Percentiles rank a stretch among this genome's conserved stretches.
These are phyloP conservation scores for Arthrinium puccinioides DNA, from an alignment of 2,329 filamentous ascomycete genomes.

Conservation along the genomic window DNA sequence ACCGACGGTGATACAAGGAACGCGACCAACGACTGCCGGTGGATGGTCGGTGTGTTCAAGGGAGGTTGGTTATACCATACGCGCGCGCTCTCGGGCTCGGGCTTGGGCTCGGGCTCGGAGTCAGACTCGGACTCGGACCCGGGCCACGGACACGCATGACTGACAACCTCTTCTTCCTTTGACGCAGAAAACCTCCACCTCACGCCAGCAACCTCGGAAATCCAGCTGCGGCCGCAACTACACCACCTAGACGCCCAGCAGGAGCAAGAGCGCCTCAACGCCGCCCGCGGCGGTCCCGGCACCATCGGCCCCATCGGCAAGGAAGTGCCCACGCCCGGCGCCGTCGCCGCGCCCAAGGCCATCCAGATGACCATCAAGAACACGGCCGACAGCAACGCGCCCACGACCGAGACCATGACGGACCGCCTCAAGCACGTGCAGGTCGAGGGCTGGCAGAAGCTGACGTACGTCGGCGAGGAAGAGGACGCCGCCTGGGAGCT, in stretches of 20 bases:
- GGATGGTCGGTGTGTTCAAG: constrained; percentile 90
- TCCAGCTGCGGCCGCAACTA: constrained; percentile 85
- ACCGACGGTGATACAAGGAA: constrained; percentile 36
- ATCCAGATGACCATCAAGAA: constrained; percentile 86
- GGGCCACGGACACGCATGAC: background rate
- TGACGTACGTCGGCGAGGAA: constrained; percentile 79
- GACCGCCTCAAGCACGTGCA: constrained; percentile 72
- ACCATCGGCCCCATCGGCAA: constrained; percentile 21
- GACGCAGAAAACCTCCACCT: constrained; percentile 72
- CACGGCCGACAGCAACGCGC: constrained; percentile 52
- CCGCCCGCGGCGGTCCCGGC: constrained; percentile 18
- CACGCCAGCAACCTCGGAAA: constrained; percentile 72
- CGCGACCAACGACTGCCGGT: constrained; percentile 58
- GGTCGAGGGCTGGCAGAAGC: constrained; percentile 71
- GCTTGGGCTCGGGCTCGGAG: too few species aligned
- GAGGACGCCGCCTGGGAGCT: constrained; percentile 66
- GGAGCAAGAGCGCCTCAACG: constrained; percentile 57
- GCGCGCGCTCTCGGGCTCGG: too few species aligned
- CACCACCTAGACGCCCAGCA: constrained; percentile 83
- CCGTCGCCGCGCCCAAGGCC: constrained; percentile 54
- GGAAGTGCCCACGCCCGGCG: constrained; percentile 19
- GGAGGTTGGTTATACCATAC: constrained; percentile 49
- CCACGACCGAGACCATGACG: constrained; percentile 49
- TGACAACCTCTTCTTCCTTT: constrained; percentile 11
- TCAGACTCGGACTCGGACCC: too few species aligned